phyloP scores from a whole-genome alignment of 23 red algal genomes.

The Gracilariopsis chorda region DNA sequence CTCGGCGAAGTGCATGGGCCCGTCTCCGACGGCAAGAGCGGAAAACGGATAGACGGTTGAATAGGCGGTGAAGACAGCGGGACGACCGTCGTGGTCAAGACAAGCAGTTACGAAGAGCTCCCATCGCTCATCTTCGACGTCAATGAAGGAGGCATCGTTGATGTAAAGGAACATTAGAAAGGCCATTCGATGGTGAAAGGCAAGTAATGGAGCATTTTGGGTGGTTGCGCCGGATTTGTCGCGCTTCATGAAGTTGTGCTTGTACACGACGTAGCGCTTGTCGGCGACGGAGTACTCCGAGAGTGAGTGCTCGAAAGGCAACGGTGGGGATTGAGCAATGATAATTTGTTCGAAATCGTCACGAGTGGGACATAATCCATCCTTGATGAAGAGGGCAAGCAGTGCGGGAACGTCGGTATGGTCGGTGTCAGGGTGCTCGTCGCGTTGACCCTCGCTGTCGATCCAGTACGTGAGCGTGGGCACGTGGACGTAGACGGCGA shows the following conservation, averaged over 20 bases:
- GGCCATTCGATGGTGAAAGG: constrained; percentile 67
- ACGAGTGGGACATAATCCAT: neutral
- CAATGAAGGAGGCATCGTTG: constrained; percentile 71
- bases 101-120: constrained; percentile 44
- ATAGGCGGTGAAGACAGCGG: constrained; percentile 47
- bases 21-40: neutral
- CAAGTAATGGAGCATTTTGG: neutral
- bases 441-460: constrained; percentile 5
- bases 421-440: constrained; percentile 4
- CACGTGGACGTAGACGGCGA: constrained; percentile 35
- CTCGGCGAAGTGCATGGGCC: constrained; percentile 40
- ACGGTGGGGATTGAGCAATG: neutral
- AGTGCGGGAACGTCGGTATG: constrained; percentile 50
- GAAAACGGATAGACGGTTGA: constrained; percentile 79
- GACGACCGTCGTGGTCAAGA: neutral
- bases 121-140: constrained; percentile 67
- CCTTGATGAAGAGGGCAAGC: constrained; percentile 48
- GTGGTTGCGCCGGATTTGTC: neutral
- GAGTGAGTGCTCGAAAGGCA: neutral
- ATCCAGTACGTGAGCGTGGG: constrained; percentile 30
- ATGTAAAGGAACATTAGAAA: constrained; percentile 70
- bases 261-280: constrained; percentile 24
- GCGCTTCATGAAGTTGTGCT: constrained; percentile 2
- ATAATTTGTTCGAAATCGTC: neutral
- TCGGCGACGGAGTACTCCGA: neutral